Percentiles rank a stretch among this genome's conserved stretches.
phyloP scores from a whole-genome alignment of 2,329 filamentous ascomycete genomes.

The Tricladium varicosporioides region DNA sequence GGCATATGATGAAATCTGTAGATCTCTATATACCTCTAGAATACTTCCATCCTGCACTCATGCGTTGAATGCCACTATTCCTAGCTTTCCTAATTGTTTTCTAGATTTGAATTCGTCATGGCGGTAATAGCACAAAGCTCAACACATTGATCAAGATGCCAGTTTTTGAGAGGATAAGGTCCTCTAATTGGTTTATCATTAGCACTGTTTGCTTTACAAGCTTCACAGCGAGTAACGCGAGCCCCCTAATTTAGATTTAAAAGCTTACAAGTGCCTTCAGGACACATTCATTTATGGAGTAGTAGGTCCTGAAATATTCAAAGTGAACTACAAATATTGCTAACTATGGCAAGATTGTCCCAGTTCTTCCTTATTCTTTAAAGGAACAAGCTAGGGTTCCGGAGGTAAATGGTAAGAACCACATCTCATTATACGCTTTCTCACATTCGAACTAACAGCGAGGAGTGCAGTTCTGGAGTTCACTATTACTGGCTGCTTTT shows the following conservation, averaged over 20 bases:
- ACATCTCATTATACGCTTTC: too few species aligned
- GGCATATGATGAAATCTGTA: too few species aligned
- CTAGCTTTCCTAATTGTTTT: too few species aligned
- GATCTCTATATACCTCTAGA: too few species aligned
- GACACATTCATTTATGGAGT: slow-evolving; percentile 61
- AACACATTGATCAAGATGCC: too few species aligned
- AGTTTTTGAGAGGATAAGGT: not conserved
- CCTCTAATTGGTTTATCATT: slow-evolving; percentile 13
- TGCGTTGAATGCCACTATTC: too few species aligned
- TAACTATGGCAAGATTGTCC: slow-evolving; percentile 48
- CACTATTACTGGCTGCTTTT: slow-evolving; percentile 67
- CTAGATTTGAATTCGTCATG: too few species aligned
- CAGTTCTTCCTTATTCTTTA: slow-evolving; percentile 67
- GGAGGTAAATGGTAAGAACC: slow-evolving; percentile 32
- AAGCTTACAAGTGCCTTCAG: slow-evolving; percentile 7
- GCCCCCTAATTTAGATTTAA: not conserved
- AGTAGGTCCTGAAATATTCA: not conserved
- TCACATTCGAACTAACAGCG: too few species aligned
- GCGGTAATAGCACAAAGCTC: too few species aligned
- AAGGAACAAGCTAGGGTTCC: slow-evolving; percentile 51
- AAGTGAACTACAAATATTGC: not conserved
- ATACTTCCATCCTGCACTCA: too few species aligned
- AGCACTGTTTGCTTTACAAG: slow-evolving; percentile 11
- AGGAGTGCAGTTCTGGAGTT: slow-evolving; percentile 69
- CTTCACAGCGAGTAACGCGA: slow-evolving; percentile 5